Base-by-base conservation (phyloP, 2,329 filamentous ascomycete species). In the Colletotrichum abscissum region DNA sequence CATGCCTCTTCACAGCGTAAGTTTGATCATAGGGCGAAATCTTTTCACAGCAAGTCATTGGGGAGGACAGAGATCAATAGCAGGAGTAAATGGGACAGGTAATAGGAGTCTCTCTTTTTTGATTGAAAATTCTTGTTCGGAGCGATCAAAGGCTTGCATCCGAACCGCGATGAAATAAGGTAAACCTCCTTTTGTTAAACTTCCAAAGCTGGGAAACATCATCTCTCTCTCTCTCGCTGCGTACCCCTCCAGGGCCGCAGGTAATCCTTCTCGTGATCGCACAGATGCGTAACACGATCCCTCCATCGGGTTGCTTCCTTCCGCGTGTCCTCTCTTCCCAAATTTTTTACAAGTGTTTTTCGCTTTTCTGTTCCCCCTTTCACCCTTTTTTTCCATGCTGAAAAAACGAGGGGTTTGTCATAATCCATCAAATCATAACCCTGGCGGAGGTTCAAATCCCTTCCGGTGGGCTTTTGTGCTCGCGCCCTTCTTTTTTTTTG, bases 381-480 rank as follows among this genome's bases (percentile, higher is more conserved):
- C 14, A 16, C 16, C 42, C 24, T 28, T 28, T 14, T 42, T 19
- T 5, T 35, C 33, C 33, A 12, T 55, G 19, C n/a, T 55, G 52
- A 8, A 55, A 55, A 55, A 55, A 26, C 38, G 19, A 35, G 33
- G 14, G 22, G 38, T 19, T 22, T 65, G 60, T 74, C 73, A 73
- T 74, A 42, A 74, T 73, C 69, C 73, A 62, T 74, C 65, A 74
- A 74, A 59, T 75, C 74, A 58, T 75, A 55, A 35, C 66, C 56
- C 60, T 52, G 26, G 58, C 59, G 64, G 38, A 35, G 59, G 54
- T 22, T 22, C 9, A 49, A 67, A 55, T 65, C 57, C 57, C 67
- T 38, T 38, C 62, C 62, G 46, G 30, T 19, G 28, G 46, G 22
- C n/a, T 24, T 19, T 46, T 52, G 19, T 33, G 54, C 55, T 26